Evolutionary conservation across 148 eudicot species (phyloP), one percentile per base, ranked within the genome.

Genomic region (Chenopodium berlandieri): DNA sequence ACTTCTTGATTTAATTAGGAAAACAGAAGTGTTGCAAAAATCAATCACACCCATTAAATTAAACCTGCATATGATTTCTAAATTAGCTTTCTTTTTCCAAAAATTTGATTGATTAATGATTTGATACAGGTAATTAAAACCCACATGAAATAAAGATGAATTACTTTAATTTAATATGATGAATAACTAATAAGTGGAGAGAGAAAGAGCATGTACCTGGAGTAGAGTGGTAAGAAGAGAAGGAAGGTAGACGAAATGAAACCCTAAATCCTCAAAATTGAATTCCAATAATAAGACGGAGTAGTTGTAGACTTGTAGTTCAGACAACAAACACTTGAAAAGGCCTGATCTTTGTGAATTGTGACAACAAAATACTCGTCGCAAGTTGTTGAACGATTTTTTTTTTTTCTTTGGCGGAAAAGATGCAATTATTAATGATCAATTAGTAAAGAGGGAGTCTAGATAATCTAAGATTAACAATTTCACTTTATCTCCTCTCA

Each of bases 1-100:
- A 79, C 30, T 46, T 19, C 68, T 82, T 69, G 92, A 78, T 71
- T 91, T 84, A 84, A 84, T 83, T 81, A 73, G 62, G 79, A 85
- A 86, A 65, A 84, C 14, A 40, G 90, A 82, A 79, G 86, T 75
- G 34, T 85, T 88, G 87, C 84, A 83, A 56, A 92, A 82, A 83
- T 86, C 90, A 89, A 91, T 79, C 86, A 79, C 87, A 68, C 84
- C 97, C 98, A 92, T 92, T 67, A 82, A 83, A 92, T 91, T 63
- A 83, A 81, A 75, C 85, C 87, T 85, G 85, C 71, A 80, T 20
- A 84, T 25, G n/a, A 74, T 50, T 23, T 7, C 1, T 34, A 46
- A 72, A 81, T 84, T 71, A 80, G 73, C 48, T 17, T 56, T 56
- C 52, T 52, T 30, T 13, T 71, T 23, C 2, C 9, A 17, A 9